These are phyloP conservation scores for Penicillium flavigenum DNA, from an alignment of 495 filamentous ascomycete genomes.

Conservation along the genomic window DNA sequence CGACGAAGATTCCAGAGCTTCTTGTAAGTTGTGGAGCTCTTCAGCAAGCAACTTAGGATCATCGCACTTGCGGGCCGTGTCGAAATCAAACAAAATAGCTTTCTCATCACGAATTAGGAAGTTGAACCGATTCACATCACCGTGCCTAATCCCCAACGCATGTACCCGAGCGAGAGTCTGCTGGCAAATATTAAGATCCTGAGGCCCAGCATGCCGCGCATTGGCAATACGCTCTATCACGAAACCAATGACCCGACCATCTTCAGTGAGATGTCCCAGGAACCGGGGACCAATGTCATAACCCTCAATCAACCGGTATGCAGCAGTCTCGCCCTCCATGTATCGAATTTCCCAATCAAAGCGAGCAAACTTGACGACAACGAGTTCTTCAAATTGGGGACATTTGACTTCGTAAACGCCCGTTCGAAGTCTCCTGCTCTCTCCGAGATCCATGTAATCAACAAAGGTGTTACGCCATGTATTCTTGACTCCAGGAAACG, in stretches of 20 bases:
- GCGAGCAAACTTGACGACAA: constrained; percentile 43
- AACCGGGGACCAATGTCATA: constrained; percentile 41
- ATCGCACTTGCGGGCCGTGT: neutral
- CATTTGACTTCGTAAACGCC: constrained; percentile 27
- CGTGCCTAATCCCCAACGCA: constrained; percentile 38
- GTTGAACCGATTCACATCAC: constrained; percentile 47
- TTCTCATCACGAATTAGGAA: constrained; percentile 38
- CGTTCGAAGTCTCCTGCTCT: constrained; percentile 22
- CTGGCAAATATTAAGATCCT: constrained; percentile 36
- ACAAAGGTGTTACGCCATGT: constrained; percentile 27
- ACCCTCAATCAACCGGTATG: constrained; percentile 42
- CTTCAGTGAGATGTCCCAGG: constrained; percentile 46
- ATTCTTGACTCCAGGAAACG: constrained; percentile 22
- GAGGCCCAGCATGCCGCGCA: constrained; percentile 27
- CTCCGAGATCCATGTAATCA: constrained; percentile 23
- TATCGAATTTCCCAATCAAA: constrained; percentile 43
- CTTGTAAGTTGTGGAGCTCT: neutral
- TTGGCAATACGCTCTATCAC: constrained; percentile 37
- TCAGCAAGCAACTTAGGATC: neutral
- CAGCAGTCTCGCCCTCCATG: constrained; percentile 42
- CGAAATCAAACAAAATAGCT: constrained; percentile 40
- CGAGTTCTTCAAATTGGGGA: constrained; percentile 24
- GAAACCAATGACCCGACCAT: constrained; percentile 47
- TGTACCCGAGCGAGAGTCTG: constrained; percentile 34
- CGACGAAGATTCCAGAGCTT: neutral